Conservation (phyloP, 2,329 filamentous ascomycete genomes). For the Pseudogymnoascus sp. region DNA sequence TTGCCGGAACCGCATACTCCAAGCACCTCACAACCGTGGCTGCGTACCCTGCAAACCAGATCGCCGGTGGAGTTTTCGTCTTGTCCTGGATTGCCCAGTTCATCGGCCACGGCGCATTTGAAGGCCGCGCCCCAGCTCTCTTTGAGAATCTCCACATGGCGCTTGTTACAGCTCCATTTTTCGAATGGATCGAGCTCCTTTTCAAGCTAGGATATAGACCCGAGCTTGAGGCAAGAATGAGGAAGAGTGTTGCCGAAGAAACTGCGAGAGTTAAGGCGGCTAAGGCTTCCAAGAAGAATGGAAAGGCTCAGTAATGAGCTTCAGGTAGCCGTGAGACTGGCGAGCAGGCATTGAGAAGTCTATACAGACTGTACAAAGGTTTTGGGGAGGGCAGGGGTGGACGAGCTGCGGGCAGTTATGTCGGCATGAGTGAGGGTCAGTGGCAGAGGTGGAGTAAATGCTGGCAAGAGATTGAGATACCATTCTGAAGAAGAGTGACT, state of each 20-base stretch:
- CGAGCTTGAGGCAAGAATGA: conserved; percentile 74
- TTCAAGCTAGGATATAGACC: conserved; percentile 87
- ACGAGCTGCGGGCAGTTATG: background rate
- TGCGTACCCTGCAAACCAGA: conserved; percentile 34
- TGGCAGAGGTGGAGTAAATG: background rate
- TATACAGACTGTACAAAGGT: background rate
- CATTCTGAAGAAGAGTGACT: background rate
- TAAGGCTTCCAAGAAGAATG: conserved; percentile 30
- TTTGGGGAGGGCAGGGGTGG: background rate
- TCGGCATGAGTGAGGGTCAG: background rate
- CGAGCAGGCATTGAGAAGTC: background rate
- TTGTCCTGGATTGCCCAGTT: conserved; percentile 85
- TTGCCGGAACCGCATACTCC: conserved; percentile 65
- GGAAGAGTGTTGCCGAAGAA: conserved; percentile 67
- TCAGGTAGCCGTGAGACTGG: background rate
- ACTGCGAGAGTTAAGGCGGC: conserved; percentile 54
- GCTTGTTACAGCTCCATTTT: conserved; percentile 86
- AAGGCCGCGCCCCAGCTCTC: conserved; percentile 79
- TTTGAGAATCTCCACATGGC: conserved; percentile 90
- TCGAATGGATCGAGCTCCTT: conserved; percentile 92
- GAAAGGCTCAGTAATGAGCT: conserved; percentile 40
- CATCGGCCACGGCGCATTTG: conserved; percentile 81
- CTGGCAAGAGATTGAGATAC: background rate
- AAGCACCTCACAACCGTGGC: conserved; percentile 59
- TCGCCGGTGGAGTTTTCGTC: conserved; percentile 61